These are phyloP conservation scores for Wickerhamomyces canadensis DNA, from an alignment of 805 yeast genomes.

Conservation along the genomic window DNA sequence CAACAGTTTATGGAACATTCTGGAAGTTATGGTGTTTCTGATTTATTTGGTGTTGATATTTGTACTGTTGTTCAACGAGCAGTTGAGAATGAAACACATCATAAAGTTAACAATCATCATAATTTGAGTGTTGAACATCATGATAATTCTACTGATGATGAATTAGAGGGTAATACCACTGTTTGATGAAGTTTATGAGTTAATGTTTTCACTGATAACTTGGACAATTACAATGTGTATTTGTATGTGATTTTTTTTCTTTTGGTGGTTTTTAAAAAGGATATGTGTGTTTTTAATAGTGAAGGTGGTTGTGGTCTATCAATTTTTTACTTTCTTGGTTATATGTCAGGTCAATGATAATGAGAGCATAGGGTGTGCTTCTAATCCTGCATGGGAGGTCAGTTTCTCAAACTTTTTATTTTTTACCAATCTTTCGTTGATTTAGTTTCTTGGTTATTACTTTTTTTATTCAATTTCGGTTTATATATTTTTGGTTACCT, in stretches of 20 bases:
- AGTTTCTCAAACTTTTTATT: no score
- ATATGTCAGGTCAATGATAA: no score
- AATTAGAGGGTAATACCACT: constrained; percentile 3
- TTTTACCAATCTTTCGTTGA: no score
- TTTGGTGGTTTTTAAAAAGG: no score
- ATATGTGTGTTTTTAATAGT: no score
- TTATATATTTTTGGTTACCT: background rate
- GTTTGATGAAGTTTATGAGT: constrained; percentile 1
- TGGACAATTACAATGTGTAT: no score
- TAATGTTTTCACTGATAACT: no score
- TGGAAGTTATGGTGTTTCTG: constrained; percentile 21
- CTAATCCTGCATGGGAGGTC: no score
- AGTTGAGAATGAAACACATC: constrained; percentile 24
- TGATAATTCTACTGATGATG: constrained; percentile 4
- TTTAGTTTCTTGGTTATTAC: background rate
- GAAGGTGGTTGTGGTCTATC: no score
- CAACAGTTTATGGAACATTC: constrained; percentile 13
- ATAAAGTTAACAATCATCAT: constrained; percentile 3
- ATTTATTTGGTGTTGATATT: constrained; percentile 54
- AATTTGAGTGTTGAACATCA: background rate
- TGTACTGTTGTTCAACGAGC: constrained; percentile 45
- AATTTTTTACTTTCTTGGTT: no score
- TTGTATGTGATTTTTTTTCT: no score
- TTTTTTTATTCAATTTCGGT: background rate
- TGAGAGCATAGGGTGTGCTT: no score